Evolutionary conservation across 2,329 filamentous ascomycete species (phyloP).

Genomic region (Tolypocladium tundrense): DNA sequence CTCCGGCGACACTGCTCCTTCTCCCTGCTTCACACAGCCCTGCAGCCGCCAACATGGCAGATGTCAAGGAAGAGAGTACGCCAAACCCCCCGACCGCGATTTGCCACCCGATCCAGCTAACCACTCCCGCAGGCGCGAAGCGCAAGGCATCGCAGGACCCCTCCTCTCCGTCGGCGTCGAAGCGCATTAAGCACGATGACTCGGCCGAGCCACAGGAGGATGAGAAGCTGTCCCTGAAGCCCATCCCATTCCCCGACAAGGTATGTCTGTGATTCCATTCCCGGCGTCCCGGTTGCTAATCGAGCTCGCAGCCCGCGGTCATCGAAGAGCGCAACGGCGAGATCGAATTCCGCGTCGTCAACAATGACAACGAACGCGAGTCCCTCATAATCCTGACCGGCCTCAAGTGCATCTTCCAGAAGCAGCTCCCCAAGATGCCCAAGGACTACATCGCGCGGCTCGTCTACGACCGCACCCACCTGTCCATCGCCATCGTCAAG

Average conservation of each 20-base stretch:
- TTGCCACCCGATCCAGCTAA: background rate
- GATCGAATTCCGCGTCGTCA: conserved; percentile 95
- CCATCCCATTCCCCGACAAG: conserved; percentile 85
- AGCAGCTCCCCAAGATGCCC: conserved; percentile 97
- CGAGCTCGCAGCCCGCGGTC: conserved; percentile 57
- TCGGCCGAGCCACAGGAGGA: conserved; percentile 18
- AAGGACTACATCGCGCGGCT: conserved; percentile 97
- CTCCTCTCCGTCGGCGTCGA: conserved; percentile 48
- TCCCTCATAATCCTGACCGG: conserved; percentile 92
- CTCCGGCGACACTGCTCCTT: background rate
- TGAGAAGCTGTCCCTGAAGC: conserved; percentile 44
- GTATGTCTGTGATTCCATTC: conserved; percentile 27
- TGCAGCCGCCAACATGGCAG: conserved; percentile 11
- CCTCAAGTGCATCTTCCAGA: conserved; percentile 96
- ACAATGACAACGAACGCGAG: conserved; percentile 83
- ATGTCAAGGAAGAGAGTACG: conserved; percentile 30
- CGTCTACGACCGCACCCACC: conserved; percentile 91
- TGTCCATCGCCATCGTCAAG: conserved; percentile 96
- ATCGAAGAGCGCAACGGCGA: conserved; percentile 88
- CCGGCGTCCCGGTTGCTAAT: background rate
- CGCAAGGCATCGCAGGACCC: conserved; percentile 64
- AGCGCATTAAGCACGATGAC: conserved; percentile 48
- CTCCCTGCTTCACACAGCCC: background rate
- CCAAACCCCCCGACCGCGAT: background rate
- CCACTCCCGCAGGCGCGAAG: conserved; percentile 40